A percentile compares a stretch with the other conserved stretches of the same genome.
Conservation (phyloP, 345 rosid genomes). For the Eucalyptus cladocalyx region DNA sequence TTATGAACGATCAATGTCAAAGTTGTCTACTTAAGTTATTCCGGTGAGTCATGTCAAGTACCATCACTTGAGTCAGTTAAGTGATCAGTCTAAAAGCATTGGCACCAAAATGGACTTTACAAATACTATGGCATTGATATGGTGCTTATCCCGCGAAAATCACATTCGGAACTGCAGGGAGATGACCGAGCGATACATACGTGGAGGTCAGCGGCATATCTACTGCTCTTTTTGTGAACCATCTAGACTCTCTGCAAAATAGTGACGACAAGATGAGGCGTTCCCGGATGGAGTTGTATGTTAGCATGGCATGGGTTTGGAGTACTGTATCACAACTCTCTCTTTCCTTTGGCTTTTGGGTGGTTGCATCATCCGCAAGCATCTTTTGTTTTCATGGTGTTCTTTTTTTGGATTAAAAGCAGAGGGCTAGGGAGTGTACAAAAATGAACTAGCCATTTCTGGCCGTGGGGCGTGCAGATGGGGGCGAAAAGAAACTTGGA, state of each 20-base stretch:
- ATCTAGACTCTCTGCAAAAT: background rate
- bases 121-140: background rate
- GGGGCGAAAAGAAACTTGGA: background rate
- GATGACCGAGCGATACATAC: background rate
- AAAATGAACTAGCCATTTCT: background rate
- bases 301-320: background rate
- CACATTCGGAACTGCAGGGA: background rate
- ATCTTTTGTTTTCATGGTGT: background rate
- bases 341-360: background rate
- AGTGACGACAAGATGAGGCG: background rate
- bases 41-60: background rate
- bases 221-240: background rate
- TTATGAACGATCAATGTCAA: background rate
- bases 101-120: background rate
- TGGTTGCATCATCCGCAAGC: background rate
- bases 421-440: background rate
- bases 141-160: background rate
- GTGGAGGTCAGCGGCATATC: background rate
- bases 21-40: background rate
- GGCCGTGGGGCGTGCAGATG: background rate
- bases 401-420: background rate
- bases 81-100: background rate
- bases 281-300: background rate
- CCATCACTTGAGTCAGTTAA: background rate
- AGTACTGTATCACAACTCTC: background rate